These are phyloP conservation scores for Limtongia smithiae DNA, from an alignment of 805 yeast genomes.

Conservation along the genomic window DNA sequence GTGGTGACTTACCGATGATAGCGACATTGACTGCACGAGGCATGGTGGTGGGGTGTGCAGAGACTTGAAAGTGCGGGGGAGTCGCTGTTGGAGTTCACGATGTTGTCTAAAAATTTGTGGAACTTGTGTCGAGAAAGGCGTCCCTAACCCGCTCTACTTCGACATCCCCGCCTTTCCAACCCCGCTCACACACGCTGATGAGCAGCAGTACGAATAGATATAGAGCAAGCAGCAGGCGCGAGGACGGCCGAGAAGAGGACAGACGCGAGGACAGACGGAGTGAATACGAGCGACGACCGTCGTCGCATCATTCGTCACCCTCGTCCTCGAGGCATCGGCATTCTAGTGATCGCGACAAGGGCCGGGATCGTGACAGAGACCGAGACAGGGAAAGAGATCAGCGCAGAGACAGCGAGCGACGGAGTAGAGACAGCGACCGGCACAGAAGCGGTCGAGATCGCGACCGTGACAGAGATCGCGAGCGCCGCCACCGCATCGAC, in stretches of 20 bases:
- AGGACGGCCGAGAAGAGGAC: background rate
- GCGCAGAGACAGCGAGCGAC: slow-evolving; percentile 6
- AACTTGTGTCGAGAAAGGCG: no score
- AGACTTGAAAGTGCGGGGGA: no score
- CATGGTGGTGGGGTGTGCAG: no score
- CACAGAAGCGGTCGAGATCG: background rate
- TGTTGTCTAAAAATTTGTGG: no score
- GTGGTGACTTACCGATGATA: slow-evolving; percentile 50
- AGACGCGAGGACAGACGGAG: no score
- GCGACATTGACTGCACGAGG: slow-evolving; percentile 61
- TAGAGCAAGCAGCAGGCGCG: background rate
- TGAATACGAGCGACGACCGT: no score
- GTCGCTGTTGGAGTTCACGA: no score
- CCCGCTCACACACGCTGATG: no score
- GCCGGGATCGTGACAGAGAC: background rate
- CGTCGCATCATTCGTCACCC: no score
- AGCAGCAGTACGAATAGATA: no score
- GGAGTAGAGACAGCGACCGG: background rate
- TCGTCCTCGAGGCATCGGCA: background rate
- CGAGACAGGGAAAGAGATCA: background rate
- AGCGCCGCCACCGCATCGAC: background rate
- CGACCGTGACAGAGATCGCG: background rate
- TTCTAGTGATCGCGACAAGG: background rate
- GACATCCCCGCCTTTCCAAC: no score
- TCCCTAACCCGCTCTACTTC: no score